A percentile compares a stretch with the other conserved stretches of the same genome.
Conservation (phyloP, 257 asterid species). For the Pogostemon cablin region DNA sequence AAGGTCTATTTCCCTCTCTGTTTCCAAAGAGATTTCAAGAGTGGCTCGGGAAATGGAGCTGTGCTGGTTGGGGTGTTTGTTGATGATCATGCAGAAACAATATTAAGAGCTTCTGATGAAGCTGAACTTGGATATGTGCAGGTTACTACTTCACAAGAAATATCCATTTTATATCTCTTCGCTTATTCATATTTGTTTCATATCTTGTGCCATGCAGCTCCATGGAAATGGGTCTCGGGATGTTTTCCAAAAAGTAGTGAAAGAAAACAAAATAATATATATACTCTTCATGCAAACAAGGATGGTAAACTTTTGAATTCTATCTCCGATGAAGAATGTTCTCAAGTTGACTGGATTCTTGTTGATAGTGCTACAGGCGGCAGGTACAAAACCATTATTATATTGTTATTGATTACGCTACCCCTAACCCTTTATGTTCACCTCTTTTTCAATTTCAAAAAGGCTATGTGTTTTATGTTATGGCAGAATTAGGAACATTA, state of each 20-base stretch:
- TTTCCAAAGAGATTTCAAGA: constrained; percentile 87
- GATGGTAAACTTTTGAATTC: constrained; percentile 74
- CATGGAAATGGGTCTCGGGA: constrained; percentile 85
- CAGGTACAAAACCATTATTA: constrained; percentile 50
- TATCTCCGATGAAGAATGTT: constrained; percentile 69
- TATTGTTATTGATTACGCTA: not conserved
- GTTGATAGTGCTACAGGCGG: constrained; percentile 95
- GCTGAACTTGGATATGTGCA: constrained; percentile 91
- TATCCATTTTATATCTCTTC: constrained; percentile 16
- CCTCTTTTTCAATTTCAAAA: constrained; percentile 10
- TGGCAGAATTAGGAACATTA: not conserved
- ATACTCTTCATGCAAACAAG: constrained; percentile 86
- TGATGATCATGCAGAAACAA: constrained; percentile 81
- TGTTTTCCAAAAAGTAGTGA: constrained; percentile 59
- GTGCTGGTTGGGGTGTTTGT: constrained; percentile 94
- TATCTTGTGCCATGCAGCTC: constrained; percentile 56
- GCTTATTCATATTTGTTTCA: constrained; percentile 23
- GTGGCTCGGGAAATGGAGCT: constrained; percentile 75
- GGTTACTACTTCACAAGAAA: constrained; percentile 44
- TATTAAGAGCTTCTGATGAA: constrained; percentile 62
- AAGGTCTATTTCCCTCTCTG: constrained; percentile 68
- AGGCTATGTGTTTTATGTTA: constrained; percentile 9
- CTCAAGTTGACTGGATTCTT: constrained; percentile 88
- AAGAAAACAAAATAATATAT: constrained; percentile 58
- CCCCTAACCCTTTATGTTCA: constrained; percentile 17